These are phyloP conservation scores for Plasmodium yoelii DNA, from an alignment of 169 alveolate species.

Conservation along the genomic window DNA sequence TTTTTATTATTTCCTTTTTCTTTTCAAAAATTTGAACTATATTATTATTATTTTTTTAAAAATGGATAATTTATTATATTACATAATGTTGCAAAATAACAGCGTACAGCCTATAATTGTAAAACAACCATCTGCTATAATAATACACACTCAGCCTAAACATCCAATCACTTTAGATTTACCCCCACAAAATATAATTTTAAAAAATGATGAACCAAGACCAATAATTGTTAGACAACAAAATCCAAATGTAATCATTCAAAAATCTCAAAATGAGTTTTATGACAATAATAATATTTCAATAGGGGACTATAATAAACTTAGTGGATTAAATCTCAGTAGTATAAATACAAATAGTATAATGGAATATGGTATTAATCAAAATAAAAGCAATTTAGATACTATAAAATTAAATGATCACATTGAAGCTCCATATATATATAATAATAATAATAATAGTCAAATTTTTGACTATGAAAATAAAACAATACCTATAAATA, in stretches of 20 bases:
- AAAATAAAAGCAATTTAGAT: constrained; percentile 20
- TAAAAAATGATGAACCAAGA: constrained; percentile 70
- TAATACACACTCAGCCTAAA: constrained; percentile 49
- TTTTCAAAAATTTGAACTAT: not conserved
- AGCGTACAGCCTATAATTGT: constrained; percentile 69
- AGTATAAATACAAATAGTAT: constrained; percentile 7
- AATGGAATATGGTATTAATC: constrained; percentile 19
- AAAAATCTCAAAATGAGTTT: constrained; percentile 43
- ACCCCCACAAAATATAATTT: constrained; percentile 76
- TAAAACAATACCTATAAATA: constrained; percentile 31
- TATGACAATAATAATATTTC: constrained; percentile 20
- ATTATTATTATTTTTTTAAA: not conserved
- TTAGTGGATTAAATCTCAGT: constrained; percentile 7
- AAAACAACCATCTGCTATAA: constrained; percentile 59
- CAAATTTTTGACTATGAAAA: constrained; percentile 22
- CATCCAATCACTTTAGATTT: constrained; percentile 64
- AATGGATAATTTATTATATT: constrained; percentile 58
- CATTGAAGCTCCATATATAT: constrained; percentile 19
- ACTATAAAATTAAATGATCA: constrained; percentile 6
- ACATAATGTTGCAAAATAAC: constrained; percentile 35
- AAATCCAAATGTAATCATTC: constrained; percentile 65
- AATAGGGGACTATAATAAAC: constrained; percentile 12
- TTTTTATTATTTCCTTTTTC: too few species aligned
- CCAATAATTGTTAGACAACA: constrained; percentile 76
- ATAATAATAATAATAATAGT: constrained; percentile 23